Evolutionary conservation across 208 protist genomes (phyloP), one percentile per base, ranked within the genome.

Genomic region (Leishmania tarentolae): DNA sequence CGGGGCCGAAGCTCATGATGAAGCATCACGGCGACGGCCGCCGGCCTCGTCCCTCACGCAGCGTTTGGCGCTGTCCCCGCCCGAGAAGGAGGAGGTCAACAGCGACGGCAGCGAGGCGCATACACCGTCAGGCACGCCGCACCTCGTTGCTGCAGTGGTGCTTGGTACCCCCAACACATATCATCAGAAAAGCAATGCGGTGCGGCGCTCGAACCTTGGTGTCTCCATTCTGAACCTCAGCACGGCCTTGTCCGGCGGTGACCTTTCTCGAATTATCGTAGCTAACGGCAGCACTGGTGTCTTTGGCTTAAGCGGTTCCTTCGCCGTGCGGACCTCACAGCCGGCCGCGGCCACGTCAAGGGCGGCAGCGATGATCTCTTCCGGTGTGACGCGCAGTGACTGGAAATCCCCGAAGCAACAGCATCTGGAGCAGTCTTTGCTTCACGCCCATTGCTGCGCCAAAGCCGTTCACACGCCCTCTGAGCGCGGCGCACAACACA

Each of bases 151-250:
- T 47, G 77, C 77, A 35, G 82, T 85, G 59, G 73, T 79, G 72
- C 76, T 85, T 57, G 77, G 82, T 63, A 85, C 82, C 44, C 82
- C 82, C 2, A 75, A 37, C 61, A 13, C 70, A 4, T 79, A 85
- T 72, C 82, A 77, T 24, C 70, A 69, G 31, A 85, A 66, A 52
- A 65, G 47, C 40, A 11, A 46, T n/a, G 37, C 47, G 47, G 44
- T n/a, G 15, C 46, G 42, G 37, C 76, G 82, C 35, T 40, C 37
- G 19, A 57, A 40, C 74, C 66, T 56, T 11, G 78, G 72, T 44
- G 46, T 66, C 31, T 82, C 83, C 44, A 65, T 80, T 69, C 53
- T 52, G 42, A 81, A 65, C 47, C 19, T 65, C 19, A 65, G 28
- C 74, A 63, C 50, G 74, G 74, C 56, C 74, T 1, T 35, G 19